Base-by-base conservation (phyloP, 768 basidiomycete species). In the Termitomyces heimii region DNA sequence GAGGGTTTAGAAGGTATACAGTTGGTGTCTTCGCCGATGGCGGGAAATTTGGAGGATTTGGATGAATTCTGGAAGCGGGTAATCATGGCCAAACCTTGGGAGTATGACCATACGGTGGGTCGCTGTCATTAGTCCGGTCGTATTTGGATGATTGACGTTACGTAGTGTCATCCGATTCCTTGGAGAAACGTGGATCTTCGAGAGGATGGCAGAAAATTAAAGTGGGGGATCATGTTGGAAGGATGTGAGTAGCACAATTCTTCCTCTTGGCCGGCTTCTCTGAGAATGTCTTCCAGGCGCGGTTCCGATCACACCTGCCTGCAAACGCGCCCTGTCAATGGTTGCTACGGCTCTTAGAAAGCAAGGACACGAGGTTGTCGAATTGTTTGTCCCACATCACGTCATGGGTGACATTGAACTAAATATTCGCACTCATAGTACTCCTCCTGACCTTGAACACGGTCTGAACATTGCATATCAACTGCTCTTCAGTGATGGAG, bases 61-160 rank as follows among this genome's bases (percentile, higher is more conserved):
- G 77, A 80, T 50, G 81, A 84, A 54, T 83, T 88, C 67, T 88
- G 83, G 83, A 80, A 80, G 60, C 75, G 82, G 14, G 73, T 88
- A 8, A 74, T 87, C 22, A 71, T 71, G 45, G 82, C 81, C 68
- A 78, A 79, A 54, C 84, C 87, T 16, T 88, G 86, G 85, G 73
- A 76, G 16, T 87, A 88, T 58, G 88, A 89, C 64, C 79, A 82
- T 56, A 79, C 77, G 2, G 81, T 80, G 60, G 53, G 74, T 60
- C n/a, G 20, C 16, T 56, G 5, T 22, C 4, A 10, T n/a, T 1
- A 24, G 8, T 26, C 26, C 35, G 13, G 49, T 22, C 24, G 8
- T 45, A 34, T 39, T 16, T 34, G 56, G 24, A 31, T 51, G 28
- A 54, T 50, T 58, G 52, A 53, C 44, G 40, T 54, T 56, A 53